A percentile compares a stretch with the other conserved stretches of the same genome.
Evolutionary conservation across 345 rosid genomes (phyloP).

Genomic region (Syzygium aromaticum): DNA sequence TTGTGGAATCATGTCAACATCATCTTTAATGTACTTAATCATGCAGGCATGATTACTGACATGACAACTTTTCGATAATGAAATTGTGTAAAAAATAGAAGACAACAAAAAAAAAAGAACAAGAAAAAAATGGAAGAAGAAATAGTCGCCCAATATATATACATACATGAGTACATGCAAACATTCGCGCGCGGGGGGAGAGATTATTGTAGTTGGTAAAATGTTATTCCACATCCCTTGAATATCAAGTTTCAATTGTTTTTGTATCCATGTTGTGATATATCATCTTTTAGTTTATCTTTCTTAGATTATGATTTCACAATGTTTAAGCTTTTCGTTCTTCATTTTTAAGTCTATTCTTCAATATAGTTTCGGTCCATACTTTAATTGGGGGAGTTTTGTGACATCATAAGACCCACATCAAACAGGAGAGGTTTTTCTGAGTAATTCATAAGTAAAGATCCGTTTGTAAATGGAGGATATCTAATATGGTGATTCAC

Average conservation of each 20-base stretch:
- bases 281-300: background rate
- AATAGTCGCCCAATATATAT: background rate
- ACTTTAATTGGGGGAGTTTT: background rate
- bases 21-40: background rate
- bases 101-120: background rate
- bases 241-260: background rate
- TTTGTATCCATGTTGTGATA: background rate
- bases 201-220: background rate
- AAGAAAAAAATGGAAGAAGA: background rate
- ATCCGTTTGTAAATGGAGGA: background rate
- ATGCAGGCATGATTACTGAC: background rate
- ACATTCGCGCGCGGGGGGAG: no score
- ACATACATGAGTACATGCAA: background rate
- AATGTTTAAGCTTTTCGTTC: background rate
- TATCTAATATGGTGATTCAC: background rate
- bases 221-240: background rate
- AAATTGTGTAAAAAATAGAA: background rate
- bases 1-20: background rate
- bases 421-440: background rate
- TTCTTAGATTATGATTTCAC: background rate
- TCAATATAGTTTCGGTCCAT: background rate
- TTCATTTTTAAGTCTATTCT: background rate
- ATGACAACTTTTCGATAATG: background rate
- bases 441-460: background rate
- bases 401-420: background rate